Conservation (phyloP, 257 asterid species). For the Linaria vulgaris region DNA sequence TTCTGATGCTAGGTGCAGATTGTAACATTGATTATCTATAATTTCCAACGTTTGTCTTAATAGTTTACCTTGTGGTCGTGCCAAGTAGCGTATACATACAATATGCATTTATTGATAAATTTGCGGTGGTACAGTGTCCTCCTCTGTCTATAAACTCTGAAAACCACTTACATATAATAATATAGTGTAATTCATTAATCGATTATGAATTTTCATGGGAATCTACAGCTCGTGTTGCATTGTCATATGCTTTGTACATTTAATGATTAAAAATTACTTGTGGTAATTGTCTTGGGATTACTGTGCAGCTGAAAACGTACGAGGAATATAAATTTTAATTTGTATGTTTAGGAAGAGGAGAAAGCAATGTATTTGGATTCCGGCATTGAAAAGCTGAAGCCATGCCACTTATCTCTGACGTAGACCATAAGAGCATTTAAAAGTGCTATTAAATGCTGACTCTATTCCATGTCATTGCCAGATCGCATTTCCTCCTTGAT, state of each 20-base stretch:
- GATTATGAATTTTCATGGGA: conserved; percentile 26
- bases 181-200: conserved; percentile 17
- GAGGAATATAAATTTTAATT: conserved; percentile 20
- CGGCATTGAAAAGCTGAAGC: conserved; percentile 27
- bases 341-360: too few relatives aligned
- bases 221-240: neutral
- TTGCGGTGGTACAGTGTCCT: too few relatives aligned
- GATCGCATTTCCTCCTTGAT: neutral
- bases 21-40: neutral
- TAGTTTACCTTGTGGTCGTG: too few relatives aligned
- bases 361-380: conserved; percentile 11
- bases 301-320: conserved; percentile 18
- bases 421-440: conserved; percentile 1
- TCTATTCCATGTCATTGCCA: conserved; percentile 18
- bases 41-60: neutral
- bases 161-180: too few relatives aligned
- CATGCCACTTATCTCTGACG: neutral
- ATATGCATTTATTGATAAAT: too few relatives aligned
- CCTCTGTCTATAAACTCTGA: too few relatives aligned
- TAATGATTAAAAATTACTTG: conserved; percentile 1
- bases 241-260: conserved; percentile 5
- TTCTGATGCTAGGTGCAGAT: too few relatives aligned
- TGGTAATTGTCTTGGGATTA: conserved; percentile 15
- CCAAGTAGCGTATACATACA: too few relatives aligned
- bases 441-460: conserved; percentile 28